phyloP scores from a whole-genome alignment of 495 filamentous ascomycete genomes.

The Hypoxylon fuscum region DNA sequence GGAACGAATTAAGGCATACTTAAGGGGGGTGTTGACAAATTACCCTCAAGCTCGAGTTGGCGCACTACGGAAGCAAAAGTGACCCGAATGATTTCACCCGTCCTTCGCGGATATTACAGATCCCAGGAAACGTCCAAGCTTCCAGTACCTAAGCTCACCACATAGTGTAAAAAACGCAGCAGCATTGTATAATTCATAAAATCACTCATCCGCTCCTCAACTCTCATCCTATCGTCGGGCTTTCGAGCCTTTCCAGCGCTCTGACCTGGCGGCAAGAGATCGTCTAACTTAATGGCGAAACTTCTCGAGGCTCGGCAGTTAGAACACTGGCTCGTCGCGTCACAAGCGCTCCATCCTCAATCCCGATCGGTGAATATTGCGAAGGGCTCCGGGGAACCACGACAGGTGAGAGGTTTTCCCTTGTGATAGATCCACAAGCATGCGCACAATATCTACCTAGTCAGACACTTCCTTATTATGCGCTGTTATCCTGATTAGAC shows the following conservation, averaged over 20 bases:
- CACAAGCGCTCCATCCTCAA: constrained; percentile 23
- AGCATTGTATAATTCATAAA: constrained; percentile 19
- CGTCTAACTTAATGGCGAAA: constrained; percentile 14
- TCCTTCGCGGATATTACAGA: background rate
- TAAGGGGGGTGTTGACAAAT: background rate
- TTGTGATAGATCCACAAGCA: constrained; percentile 26
- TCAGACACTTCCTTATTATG: constrained; percentile 9
- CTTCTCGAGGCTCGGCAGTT: constrained; percentile 18
- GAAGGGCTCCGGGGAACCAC: constrained; percentile 20
- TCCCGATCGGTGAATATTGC: constrained; percentile 37
- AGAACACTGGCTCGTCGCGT: constrained; percentile 14
- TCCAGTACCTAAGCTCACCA: background rate
- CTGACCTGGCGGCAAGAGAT: constrained; percentile 9
- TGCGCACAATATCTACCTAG: constrained; percentile 3
- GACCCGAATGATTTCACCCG: constrained; percentile 1
- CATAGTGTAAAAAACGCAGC: constrained; percentile 17
- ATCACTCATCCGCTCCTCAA: background rate
- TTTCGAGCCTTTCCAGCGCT: constrained; percentile 1
- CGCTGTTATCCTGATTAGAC: constrained; percentile 4
- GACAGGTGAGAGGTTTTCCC: constrained; percentile 30
- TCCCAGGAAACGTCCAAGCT: background rate
- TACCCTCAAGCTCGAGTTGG: background rate
- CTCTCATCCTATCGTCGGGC: background rate
- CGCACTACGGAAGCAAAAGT: background rate
- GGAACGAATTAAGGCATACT: background rate